Conservation (phyloP, 768 basidiomycete genomes). For the Kwoniella shandongensis region DNA sequence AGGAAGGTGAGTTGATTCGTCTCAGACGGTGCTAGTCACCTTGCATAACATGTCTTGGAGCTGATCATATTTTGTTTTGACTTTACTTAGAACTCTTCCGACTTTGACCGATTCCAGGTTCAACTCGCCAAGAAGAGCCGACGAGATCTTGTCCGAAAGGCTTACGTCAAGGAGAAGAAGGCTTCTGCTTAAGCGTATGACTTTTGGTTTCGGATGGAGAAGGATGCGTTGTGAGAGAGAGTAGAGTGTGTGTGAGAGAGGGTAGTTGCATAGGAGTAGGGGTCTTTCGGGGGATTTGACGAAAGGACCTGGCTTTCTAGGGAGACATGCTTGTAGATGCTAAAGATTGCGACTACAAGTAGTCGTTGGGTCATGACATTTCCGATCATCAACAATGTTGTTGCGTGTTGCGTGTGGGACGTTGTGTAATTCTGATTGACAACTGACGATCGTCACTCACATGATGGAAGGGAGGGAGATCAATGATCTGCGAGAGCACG, state of each 20-base stretch:
- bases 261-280: slow-evolving; percentile 5
- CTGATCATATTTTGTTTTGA: background rate
- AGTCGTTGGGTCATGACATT: slow-evolving; percentile 5
- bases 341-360: slow-evolving; percentile 1
- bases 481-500: no score
- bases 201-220: background rate
- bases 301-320: background rate
- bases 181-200: slow-evolving; percentile 47
- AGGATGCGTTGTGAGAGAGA: background rate
- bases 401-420: no score
- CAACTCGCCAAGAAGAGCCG: slow-evolving; percentile 86
- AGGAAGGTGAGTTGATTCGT: slow-evolving; percentile 58
- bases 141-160: slow-evolving; percentile 61
- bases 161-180: slow-evolving; percentile 56
- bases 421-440: no score
- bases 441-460: no score
- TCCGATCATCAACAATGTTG: background rate
- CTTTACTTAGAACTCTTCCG: slow-evolving; percentile 61
- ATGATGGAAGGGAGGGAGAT: no score
- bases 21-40: background rate
- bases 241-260: background rate
- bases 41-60: background rate
- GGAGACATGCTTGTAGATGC: background rate
- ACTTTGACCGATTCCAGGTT: slow-evolving; percentile 88
- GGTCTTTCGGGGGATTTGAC: no score